Base-by-base conservation (phyloP, 768 basidiomycete genomes). In the Omphalotus guepiniiformis region DNA sequence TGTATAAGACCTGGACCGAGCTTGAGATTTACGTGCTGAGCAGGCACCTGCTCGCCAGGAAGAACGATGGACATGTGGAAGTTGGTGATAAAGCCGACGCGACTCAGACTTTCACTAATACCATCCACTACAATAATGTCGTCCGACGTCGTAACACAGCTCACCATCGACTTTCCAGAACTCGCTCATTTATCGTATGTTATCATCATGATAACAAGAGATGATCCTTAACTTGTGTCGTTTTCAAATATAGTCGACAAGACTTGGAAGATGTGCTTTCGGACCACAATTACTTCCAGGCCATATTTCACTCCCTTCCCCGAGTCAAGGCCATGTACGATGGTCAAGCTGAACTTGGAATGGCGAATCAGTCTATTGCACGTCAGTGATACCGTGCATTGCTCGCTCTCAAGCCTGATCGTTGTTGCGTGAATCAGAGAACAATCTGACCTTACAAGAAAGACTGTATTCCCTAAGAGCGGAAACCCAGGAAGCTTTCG, bases 191-290 rank as follows among this genome's bases (percentile, higher is more conserved):
- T 89, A 59, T 82, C 86, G 88, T 88, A 66, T 61, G 81, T 58
- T 22, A 11, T 32, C 19, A 34, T 15, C 23, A 15, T 6, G 13
- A 15, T n/a, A 19, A 2, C 19, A 19, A 29, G 22, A 25, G 25
- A 16, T 29, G 16, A 8, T 26, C 27, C 23, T 12, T 37, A 39
- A 4, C 11, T 16, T 16, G 9, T 27, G 8, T 16, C 25, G 8
- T 40, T 39, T n/a, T n/a, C n/a, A n/a, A n/a, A n/a, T n/a, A n/a
- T 57, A 93, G 92, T 54, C 80, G 88, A 42, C 85, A 90, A 54
- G 92, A 93, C 57, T 74, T 98, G n/a, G 89, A 96, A 63, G 92
- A 94, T 58, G 69, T 96, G 4, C 68, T 96, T 18, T 73, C 76
- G 12, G 90, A 96, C 60, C 85, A 83, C 1, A 67, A 70, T 13